These are phyloP conservation scores for Fragilaria radians DNA, from an alignment of 108 stramenopile species.

Conservation along the genomic window DNA sequence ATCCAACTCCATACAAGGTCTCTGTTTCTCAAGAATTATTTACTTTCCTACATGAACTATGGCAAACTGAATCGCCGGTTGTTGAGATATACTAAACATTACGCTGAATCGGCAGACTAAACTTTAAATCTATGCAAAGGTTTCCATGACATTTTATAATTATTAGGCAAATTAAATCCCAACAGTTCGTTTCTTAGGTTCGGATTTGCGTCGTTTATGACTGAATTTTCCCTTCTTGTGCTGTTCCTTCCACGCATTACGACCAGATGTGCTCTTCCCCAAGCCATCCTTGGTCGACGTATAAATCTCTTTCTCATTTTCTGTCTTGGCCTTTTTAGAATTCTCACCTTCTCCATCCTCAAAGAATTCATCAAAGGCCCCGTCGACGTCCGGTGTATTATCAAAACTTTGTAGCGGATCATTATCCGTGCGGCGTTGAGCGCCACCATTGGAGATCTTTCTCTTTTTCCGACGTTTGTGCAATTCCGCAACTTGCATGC, in stretches of 20 bases:
- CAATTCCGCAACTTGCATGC: slow-evolving; percentile 84
- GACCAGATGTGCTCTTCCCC: slow-evolving; percentile 81
- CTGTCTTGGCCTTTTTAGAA: slow-evolving; percentile 14
- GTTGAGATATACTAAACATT: slow-evolving; percentile 13
- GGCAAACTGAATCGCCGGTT: slow-evolving; percentile 57
- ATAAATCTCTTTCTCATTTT: slow-evolving; percentile 56
- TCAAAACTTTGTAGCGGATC: slow-evolving; percentile 89
- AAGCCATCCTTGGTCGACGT: slow-evolving; percentile 59
- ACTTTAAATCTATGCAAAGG: no score
- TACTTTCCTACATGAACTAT: slow-evolving; percentile 80
- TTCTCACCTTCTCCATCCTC: slow-evolving; percentile 44
- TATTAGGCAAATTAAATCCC: slow-evolving; percentile 1
- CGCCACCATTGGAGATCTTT: slow-evolving; percentile 23
- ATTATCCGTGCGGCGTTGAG: slow-evolving; percentile 59
- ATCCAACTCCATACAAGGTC: slow-evolving; percentile 88
- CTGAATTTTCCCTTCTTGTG: slow-evolving; percentile 91
- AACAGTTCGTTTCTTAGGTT: slow-evolving; percentile 1
- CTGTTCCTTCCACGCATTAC: slow-evolving; percentile 89
- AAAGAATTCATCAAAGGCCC: slow-evolving; percentile 38
- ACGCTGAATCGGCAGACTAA: no score
- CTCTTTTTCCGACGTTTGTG: slow-evolving; percentile 72
- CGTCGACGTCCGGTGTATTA: slow-evolving; percentile 51
- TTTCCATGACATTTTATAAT: no score
- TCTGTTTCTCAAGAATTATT: slow-evolving; percentile 75
- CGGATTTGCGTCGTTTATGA: slow-evolving; percentile 33